Conservation (phyloP, 2,329 filamentous ascomycete genomes). For the Metarhizium robertsii region DNA sequence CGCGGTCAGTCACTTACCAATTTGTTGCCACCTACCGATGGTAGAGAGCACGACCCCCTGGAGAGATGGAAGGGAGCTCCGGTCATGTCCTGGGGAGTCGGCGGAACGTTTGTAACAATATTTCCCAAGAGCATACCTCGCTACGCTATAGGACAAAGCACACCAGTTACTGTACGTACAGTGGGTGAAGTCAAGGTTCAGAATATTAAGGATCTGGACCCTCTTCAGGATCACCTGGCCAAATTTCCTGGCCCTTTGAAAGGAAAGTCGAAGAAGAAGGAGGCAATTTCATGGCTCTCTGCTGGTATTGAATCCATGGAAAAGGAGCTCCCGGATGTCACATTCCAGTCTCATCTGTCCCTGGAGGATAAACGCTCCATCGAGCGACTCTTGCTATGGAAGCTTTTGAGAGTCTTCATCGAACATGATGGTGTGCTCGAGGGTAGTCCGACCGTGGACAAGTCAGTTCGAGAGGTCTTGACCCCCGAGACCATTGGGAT, state of each 20-base stretch:
- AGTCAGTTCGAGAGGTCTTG: conserved; percentile 65
- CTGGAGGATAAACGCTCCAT: conserved; percentile 61
- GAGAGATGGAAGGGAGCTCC: conserved; percentile 88
- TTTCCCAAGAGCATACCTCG: conserved; percentile 86
- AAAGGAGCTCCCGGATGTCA: conserved; percentile 39
- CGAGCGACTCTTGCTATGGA: conserved; percentile 81
- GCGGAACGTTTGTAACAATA: conserved; percentile 70
- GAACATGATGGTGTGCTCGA: conserved; percentile 81
- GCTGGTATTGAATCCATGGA: conserved; percentile 68
- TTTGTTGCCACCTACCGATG: conserved; percentile 54
- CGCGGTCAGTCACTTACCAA: conserved; percentile 47
- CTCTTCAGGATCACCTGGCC: conserved; percentile 60
- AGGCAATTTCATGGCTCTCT: conserved; percentile 71
- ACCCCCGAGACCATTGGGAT: conserved; percentile 40
- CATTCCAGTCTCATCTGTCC: conserved; percentile 39
- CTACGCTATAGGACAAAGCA: conserved; percentile 64
- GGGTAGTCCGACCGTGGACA: conserved; percentile 60
- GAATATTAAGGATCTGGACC: conserved; percentile 63
- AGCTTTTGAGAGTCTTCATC: conserved; percentile 69
- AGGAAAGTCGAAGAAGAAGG: conserved; percentile 92
- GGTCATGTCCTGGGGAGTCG: conserved; percentile 79
- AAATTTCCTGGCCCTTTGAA: conserved; percentile 88
- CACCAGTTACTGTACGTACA: conserved; percentile 71
- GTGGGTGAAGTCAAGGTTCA: conserved; percentile 76
- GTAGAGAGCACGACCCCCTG: conserved; percentile 64